Base-by-base conservation (phyloP, 208 protist genomes). In the Herpetomonas samuelpessoai region DNA sequence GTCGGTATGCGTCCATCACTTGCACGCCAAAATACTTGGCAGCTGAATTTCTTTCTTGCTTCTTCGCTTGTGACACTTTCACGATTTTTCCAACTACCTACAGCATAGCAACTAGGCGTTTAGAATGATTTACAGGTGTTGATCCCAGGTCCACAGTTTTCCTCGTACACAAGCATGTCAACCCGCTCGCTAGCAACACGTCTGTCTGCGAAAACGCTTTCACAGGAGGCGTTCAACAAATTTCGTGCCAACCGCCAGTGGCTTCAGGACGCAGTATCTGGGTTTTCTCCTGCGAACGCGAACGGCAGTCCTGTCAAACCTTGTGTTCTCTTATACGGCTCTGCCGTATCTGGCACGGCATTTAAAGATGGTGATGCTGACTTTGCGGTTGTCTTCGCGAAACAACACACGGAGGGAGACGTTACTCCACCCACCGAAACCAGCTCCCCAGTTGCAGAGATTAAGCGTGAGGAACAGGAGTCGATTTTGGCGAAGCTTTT, bases 281-380 rank as follows among this genome's bases (percentile, higher is more conserved):
- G 14, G 35, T 41, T 57, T 57, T 21, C 18, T 50, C 2, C 41
- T 41, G 67, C 48, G 30, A 14, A n/a, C 35, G 45, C 25, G 4
- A 25, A 18, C 1, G 25, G 1, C 16, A 30, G n/a, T n/a, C n/a
- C n/a, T n/a, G n/a, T 28, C 14, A 60, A 67, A 61, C 74, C 75
- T 0, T 51, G 63, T 41, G 84, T 92, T 2, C 60, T 94, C 29
- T 71, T 87, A 2, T 94, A 89, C 56, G 88, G 88, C 6, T 94
- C 88, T 16, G 63, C 64, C 59, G 67, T 92, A 9, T 74, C 79
- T 22, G 83, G 84, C 2, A 94, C 88, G 12, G 79, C 88, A 0
- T 83, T 94, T 64, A 26, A 56, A 3, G 74, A 86, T 30, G 81
- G 79, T 4, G 88, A 94, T 57, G 82, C 78, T 26, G 88, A 94